A percentile compares a stretch with the other conserved stretches of the same genome.
Evolutionary conservation across 2,329 filamentous ascomycete species (phyloP).

Genomic region (Paracorniculantispora psalliotae): DNA sequence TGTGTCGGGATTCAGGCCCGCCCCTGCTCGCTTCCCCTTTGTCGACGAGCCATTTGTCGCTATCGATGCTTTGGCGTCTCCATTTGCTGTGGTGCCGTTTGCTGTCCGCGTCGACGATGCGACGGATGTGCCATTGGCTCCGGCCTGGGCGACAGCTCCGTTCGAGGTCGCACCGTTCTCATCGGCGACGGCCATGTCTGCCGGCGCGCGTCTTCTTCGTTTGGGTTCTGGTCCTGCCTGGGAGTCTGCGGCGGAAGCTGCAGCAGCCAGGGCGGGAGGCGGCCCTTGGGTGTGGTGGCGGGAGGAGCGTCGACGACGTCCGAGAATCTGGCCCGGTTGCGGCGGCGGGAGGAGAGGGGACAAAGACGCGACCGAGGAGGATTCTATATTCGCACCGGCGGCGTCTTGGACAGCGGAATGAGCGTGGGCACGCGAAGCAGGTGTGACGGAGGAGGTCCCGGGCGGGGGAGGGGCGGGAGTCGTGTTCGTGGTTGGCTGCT

Average conservation of each 20-base stretch:
- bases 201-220: constrained; percentile 51
- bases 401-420: constrained; percentile 14
- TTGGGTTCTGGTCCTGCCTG: constrained; percentile 28
- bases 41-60: constrained; percentile 52
- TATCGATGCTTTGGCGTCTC: constrained; percentile 39
- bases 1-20: constrained; percentile 21
- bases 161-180: constrained; percentile 55
- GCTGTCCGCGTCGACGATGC: constrained; percentile 19
- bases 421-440: constrained; percentile 18
- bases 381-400: constrained; percentile 37
- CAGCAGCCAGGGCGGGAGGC: constrained; percentile 12
- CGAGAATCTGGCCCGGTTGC: constrained; percentile 39
- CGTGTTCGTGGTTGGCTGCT: constrained; percentile 41
- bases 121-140: constrained; percentile 39
- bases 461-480: constrained; percentile 39
- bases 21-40: constrained; percentile 21
- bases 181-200: constrained; percentile 54
- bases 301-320: constrained; percentile 49
- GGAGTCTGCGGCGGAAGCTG: constrained; percentile 14
- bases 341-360: constrained; percentile 20
- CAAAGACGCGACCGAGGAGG: constrained; percentile 29
- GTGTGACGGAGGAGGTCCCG: constrained; percentile 31
- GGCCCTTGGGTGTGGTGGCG: constrained; percentile 30
- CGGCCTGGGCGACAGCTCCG: constrained; percentile 39
- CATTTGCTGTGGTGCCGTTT: constrained; percentile 36